phyloP scores from a whole-genome alignment of 306 rosid genomes.

The Cyclanthera cordifolia region DNA sequence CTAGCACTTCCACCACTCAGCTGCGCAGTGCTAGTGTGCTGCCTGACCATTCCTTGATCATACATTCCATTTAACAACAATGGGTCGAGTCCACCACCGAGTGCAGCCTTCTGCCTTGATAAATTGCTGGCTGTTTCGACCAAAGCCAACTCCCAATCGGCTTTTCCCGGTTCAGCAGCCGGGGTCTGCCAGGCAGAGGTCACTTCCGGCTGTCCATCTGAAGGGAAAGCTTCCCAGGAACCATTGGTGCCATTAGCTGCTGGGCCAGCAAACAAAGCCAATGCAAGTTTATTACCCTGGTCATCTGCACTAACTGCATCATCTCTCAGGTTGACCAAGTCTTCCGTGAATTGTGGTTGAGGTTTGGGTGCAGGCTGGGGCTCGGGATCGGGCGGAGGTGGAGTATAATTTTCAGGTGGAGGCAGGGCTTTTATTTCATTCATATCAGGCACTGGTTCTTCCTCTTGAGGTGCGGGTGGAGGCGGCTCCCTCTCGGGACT shows the following conservation, averaged over 20 bases:
- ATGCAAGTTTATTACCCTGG: constrained; percentile 70
- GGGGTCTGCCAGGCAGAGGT: constrained; percentile 98
- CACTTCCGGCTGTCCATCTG: constrained; percentile 71
- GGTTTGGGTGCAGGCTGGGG: constrained; percentile 39
- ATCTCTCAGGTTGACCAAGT: constrained; percentile 80
- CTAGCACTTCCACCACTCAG: constrained; percentile 90
- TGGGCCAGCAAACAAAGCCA: constrained; percentile 88
- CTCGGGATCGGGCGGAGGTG: constrained; percentile 70
- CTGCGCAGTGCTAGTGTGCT: constrained; percentile 72
- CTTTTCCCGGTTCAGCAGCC: constrained; percentile 83
- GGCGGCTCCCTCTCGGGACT: constrained; percentile 76
- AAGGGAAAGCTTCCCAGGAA: constrained; percentile 91
- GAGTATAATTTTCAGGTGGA: constrained; percentile 70
- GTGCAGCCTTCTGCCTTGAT: constrained; percentile 47
- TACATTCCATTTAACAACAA: constrained; percentile 85
- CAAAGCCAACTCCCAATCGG: constrained; percentile 94
- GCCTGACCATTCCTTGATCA: constrained; percentile 90
- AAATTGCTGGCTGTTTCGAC: constrained; percentile 89
- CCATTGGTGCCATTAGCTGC: constrained; percentile 52
- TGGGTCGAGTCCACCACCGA: constrained; percentile 92
- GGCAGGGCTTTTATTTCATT: constrained; percentile 89
- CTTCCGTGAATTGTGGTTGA: constrained; percentile 34
- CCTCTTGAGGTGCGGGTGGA: constrained; percentile 33
- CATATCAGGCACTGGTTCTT: constrained; percentile 68
- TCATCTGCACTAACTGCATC: constrained; percentile 61